Evolutionary conservation across 1,284 basidiomycete genomes (phyloP), one percentile per base, ranked within the genome.

Genomic region (Meripilus lineatus): DNA sequence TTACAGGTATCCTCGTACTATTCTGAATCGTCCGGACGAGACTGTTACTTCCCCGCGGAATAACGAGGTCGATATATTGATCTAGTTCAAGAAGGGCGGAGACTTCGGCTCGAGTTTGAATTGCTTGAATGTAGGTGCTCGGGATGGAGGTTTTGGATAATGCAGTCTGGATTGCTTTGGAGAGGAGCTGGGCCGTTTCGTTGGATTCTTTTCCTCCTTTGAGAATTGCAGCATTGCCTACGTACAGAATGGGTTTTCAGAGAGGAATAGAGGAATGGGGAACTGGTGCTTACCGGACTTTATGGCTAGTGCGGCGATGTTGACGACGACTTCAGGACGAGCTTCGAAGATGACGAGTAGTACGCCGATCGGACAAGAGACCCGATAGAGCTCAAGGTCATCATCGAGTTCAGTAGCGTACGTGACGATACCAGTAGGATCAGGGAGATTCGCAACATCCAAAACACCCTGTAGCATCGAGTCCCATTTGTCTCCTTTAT

Each of bases 341-440:
- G 95, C 91, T 67, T 99, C 96, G 54, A 99, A 99, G 52, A 99
- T 97, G 52, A 98, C 92, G 38, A 99, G 75, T 21, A 99, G 72
- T 1, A 97, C 94, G 15, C 96, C 96, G 50, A 99, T 96, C 0
- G 96, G 94, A 63, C 95, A 99, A 0, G 94, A 92, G 1, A 99
- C 86, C 30, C 93, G 81, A 67, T 96, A 94, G 11, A 99, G 75
- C 57, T 97, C 89, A 13, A 99, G 71, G 0, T 72, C 77, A 30
- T 93, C 88, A 53, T 95, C 93, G 22, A 99, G 71, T 56, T 89
- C 77, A 15, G 82, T 84, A 0, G 95, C 93, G 62, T 95, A 97
- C 0, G 89, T 83, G 22, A 97, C 84, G 25, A 77, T 70, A 5
- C 93, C 95, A 2, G 85, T 90, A 2, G 96, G 95, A 59, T 93